Base-by-base conservation (phyloP, 371 early-diverging fungal species). In the Homolaphlyctis polyrhiza region DNA sequence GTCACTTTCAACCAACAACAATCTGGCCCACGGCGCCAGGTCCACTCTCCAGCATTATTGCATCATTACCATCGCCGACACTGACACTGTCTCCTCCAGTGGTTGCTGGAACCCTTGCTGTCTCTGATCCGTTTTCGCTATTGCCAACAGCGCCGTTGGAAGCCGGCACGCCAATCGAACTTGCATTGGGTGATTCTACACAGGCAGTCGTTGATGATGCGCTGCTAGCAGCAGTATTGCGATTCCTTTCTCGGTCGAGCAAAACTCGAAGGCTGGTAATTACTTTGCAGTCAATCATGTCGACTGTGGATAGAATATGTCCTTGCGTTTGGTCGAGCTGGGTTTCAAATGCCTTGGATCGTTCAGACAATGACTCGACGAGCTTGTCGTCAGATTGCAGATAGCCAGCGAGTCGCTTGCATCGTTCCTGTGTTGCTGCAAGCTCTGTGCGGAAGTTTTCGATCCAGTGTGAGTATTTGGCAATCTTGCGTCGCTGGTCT, bases 321-420 rank as follows among this genome's bases (percentile, higher is more conserved):
- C 52, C 52, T 21, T 32, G 52, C 25, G 52, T 32, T 14, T 51
- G 32, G 52, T 51, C 52, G 28, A 51, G 32, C 25, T 51, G 52
- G 32, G 52, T 51, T 21, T 51, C 52, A 14, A 51, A 21, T 14
- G 52, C 52, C 52, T 51, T 32, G 11, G 52, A 11, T 21, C n/a
- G 6, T 28, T 28, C 32, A 14, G 6, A 11, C 11, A 51, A 51
- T 27, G 52, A 8, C 11, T 18, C 39, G 39, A 39, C 11, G 39
- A 39, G 14, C 6, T 11, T 51, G 52, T 51, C 25, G 11, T 6
- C 14, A 6, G 32, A 11, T 51, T 51, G 52, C 11, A 8, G 25
- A 27, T 14, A 51, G 32, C 14, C 52, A 21, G 52, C 25, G 8
- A 51, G 52, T 21, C 27, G 6, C 52, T 51, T 27, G 32, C 27